Base-by-base conservation (phyloP, 352 stramenopile genomes). In the Globisporangium parvum region DNA sequence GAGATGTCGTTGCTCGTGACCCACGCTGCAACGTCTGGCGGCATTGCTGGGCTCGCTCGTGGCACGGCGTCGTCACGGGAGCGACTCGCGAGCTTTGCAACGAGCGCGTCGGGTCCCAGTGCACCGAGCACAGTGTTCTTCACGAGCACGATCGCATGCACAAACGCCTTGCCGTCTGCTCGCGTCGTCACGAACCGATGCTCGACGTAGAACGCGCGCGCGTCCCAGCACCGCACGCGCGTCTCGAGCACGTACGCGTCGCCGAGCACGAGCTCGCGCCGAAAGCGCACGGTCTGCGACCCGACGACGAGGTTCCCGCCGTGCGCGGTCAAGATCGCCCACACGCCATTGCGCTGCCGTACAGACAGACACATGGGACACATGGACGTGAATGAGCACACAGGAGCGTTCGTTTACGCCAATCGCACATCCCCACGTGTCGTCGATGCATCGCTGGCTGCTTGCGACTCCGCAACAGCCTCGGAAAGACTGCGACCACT, bases 141-240 rank as follows among this genome's bases (percentile, higher is more conserved):
- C 21, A 93, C 85, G n/a, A 93, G 56, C 26, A 93, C 67, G 53
- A 95, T 80, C n/a, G 83, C 83, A 58, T 95, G 80, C 21, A 95
- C 70, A 61, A 95, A 95, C n/a, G 49, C 55, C 20, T 58, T 57
- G 17, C 39, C 33, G 28, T 59, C 62, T 39, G 42, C 28, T 60
- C 67, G 46, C 17, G 53, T 44, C 33, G 67, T 92, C 51, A 88
- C 75, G 53, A 95, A 95, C 20, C 81, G 81, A 44, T 95, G 85
- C 64, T 95, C 85, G 3, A 95, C 68, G 66, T 93, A 95, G 63
- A 93, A 95, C 2, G 85, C 81, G 24, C 78, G 75, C 39, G 79
- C 66, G 64, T 95, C 81, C 85, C 85, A 93, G 54, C 79, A 86
- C 3, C 90, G 58, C 50, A 95, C 54, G 26, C 85, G 72, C n/a